These are phyloP conservation scores for Fistulina hepatica DNA, from an alignment of 1,284 basidiomycete species.

Conservation along the genomic window DNA sequence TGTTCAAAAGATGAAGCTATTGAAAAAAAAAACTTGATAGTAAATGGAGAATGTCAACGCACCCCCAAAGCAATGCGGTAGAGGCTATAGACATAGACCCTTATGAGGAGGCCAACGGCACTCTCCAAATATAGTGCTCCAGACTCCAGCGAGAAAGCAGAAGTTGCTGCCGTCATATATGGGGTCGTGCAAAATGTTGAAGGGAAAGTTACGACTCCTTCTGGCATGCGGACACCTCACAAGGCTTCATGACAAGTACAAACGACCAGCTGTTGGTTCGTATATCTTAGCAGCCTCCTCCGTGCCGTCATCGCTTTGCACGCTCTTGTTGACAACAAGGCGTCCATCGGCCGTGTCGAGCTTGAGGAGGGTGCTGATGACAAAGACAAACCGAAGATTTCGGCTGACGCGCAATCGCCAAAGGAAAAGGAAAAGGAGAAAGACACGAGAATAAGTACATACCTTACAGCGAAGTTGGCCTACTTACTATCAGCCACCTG, in stretches of 20 bases:
- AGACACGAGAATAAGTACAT: no score
- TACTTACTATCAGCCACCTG: no score
- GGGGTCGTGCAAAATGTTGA: slow-evolving; percentile 87
- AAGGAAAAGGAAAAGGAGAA: slow-evolving; percentile 30
- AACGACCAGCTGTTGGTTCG: slow-evolving; percentile 92
- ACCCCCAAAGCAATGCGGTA: slow-evolving; percentile 85
- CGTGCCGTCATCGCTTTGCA: slow-evolving; percentile 92
- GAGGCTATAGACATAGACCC: slow-evolving; percentile 69
- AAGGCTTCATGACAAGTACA: slow-evolving; percentile 83
- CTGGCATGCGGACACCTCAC: slow-evolving; percentile 54
- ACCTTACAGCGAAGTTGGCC: no score
- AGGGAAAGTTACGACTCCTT: slow-evolving; percentile 89
- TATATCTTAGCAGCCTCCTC: slow-evolving; percentile 87
- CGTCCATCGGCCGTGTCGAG: slow-evolving; percentile 63
- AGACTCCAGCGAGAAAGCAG: slow-evolving; percentile 73
- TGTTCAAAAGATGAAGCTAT: slow-evolving; percentile 20
- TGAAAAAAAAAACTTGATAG: not conserved
- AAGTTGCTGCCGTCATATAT: slow-evolving; percentile 94
- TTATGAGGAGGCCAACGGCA: slow-evolving; percentile 71
- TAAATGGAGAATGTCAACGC: not conserved
- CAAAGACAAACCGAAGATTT: slow-evolving; percentile 39
- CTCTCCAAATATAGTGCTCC: no score
- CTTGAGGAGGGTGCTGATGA: slow-evolving; percentile 63
- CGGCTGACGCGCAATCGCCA: slow-evolving; percentile 31
- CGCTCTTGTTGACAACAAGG: slow-evolving; percentile 83